phyloP scores from a whole-genome alignment of 2,329 filamentous ascomycete genomes.

The Colletotrichum phormii region DNA sequence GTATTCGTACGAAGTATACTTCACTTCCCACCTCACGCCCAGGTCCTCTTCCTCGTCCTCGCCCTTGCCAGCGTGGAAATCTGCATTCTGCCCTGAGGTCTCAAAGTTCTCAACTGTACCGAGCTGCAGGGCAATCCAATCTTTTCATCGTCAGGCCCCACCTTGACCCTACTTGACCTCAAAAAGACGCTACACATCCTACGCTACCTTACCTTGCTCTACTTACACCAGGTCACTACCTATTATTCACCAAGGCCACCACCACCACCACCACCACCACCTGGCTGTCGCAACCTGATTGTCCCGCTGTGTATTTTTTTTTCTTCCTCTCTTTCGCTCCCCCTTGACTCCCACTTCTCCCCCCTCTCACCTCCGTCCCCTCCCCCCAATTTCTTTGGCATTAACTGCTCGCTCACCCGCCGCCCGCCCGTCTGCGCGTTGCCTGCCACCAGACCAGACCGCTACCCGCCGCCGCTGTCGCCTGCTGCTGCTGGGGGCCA shows the following conservation, averaged over 20 bases:
- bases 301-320: conserved; percentile 17
- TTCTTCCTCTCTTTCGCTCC: conserved; percentile 1
- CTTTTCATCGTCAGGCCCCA: conserved; percentile 28
- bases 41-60: no score
- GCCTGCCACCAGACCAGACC: conserved; percentile 24
- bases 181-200: conserved; percentile 36
- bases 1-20: background rate
- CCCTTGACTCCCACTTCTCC: conserved; percentile 17
- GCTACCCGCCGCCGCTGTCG: conserved; percentile 18
- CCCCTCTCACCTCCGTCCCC: background rate
- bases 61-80: no score
- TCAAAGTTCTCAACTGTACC: conserved; percentile 15
- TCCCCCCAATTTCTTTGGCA: conserved; percentile 1
- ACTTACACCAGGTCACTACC: conserved; percentile 15
- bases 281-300: conserved; percentile 17
- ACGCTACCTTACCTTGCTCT: conserved; percentile 14
- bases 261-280: background rate
- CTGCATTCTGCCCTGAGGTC: no score
- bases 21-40: background rate
- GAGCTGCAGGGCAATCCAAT: conserved; percentile 34
- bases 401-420: background rate
- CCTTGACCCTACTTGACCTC: conserved; percentile 30
- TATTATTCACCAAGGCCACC: background rate
- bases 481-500: conserved; percentile 10
- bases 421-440: background rate